Percentiles rank a stretch among this genome's conserved stretches.
These are phyloP conservation scores for Geotrichum citri-aurantii DNA, from an alignment of 1,139 yeast species.

Conservation along the genomic window DNA sequence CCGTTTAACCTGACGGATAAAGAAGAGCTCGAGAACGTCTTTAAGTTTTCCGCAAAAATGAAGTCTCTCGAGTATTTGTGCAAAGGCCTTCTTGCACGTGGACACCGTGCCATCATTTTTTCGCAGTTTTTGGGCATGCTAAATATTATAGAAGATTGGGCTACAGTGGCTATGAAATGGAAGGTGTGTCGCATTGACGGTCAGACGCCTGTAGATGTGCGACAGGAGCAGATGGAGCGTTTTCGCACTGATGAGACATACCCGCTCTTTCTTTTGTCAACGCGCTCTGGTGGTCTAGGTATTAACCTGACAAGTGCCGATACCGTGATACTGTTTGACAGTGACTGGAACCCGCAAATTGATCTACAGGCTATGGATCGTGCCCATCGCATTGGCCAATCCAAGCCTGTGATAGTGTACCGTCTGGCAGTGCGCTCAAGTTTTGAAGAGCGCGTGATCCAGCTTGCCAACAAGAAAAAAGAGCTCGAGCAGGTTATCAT, in stretches of 20 bases:
- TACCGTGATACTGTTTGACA: slow-evolving; percentile 82
- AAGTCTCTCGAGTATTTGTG: slow-evolving; percentile 73
- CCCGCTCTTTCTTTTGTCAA: slow-evolving; percentile 65
- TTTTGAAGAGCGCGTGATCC: slow-evolving; percentile 73
- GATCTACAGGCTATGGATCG: slow-evolving; percentile 96
- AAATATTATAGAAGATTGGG: slow-evolving; percentile 81
- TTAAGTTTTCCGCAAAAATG: slow-evolving; percentile 59
- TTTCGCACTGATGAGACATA: slow-evolving; percentile 42
- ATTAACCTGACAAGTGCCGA: slow-evolving; percentile 83
- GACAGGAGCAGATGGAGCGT: slow-evolving; percentile 56
- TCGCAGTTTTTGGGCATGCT: slow-evolving; percentile 97
- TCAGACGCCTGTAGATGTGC: slow-evolving; percentile 52
- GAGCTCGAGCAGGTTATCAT: slow-evolving; percentile 77
- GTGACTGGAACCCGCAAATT: slow-evolving; percentile 97
- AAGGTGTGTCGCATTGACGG: slow-evolving; percentile 72
- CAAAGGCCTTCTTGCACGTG: slow-evolving; percentile 71
- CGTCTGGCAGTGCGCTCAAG: slow-evolving; percentile 73
- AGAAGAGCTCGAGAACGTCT: neutral
- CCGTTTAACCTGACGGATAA: slow-evolving; percentile 78
- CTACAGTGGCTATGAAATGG: slow-evolving; percentile 42
- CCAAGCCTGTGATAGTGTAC: slow-evolving; percentile 71
- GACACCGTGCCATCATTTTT: slow-evolving; percentile 91
- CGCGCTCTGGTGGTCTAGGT: slow-evolving; percentile 94
- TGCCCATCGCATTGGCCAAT: slow-evolving; percentile 90
- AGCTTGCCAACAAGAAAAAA: slow-evolving; percentile 72